phyloP scores from a whole-genome alignment of 257 asterid genomes.

The Solanum chilense region DNA sequence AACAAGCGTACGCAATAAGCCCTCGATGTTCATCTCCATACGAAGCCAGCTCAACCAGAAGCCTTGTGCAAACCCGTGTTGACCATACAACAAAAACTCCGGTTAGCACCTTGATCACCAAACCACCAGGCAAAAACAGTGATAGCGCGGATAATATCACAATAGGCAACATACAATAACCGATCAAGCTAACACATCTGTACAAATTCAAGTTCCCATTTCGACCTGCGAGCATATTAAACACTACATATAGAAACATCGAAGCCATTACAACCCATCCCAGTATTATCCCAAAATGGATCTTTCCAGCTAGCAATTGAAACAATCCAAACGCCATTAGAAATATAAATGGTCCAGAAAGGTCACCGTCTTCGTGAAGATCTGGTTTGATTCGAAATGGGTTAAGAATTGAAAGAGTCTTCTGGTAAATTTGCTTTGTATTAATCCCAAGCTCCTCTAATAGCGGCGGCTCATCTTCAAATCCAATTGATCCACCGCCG shows the following conservation, averaged over 20 bases:
- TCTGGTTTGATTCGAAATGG: slow-evolving; percentile 56
- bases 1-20: slow-evolving; percentile 51
- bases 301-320: slow-evolving; percentile 81
- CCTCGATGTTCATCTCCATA: slow-evolving; percentile 65
- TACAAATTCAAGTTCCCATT: slow-evolving; percentile 66
- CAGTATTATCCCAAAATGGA: slow-evolving; percentile 69
- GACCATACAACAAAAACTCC: slow-evolving; percentile 58
- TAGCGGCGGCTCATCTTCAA: slow-evolving; percentile 82
- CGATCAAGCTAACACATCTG: slow-evolving; percentile 57
- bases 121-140: slow-evolving; percentile 57
- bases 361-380: slow-evolving; percentile 78
- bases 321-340: slow-evolving; percentile 82
- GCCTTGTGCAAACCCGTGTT: slow-evolving; percentile 55
- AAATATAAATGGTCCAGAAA: slow-evolving; percentile 74
- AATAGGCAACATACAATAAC: slow-evolving; percentile 65
- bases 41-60: slow-evolving; percentile 61
- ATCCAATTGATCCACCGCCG: slow-evolving; percentile 22
- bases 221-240: slow-evolving; percentile 61
- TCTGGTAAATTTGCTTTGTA: slow-evolving; percentile 78
- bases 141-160: slow-evolving; percentile 53
- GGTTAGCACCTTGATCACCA: slow-evolving; percentile 38
- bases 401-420: slow-evolving; percentile 55
- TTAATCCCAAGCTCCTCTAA: slow-evolving; percentile 87
- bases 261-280: slow-evolving; percentile 76
- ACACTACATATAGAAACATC: slow-evolving; percentile 44